A percentile compares a stretch with the other conserved stretches of the same genome.
Evolutionary conservation across 352 stramenopile species (phyloP).

Genomic region (Globisporangium paddicum): DNA sequence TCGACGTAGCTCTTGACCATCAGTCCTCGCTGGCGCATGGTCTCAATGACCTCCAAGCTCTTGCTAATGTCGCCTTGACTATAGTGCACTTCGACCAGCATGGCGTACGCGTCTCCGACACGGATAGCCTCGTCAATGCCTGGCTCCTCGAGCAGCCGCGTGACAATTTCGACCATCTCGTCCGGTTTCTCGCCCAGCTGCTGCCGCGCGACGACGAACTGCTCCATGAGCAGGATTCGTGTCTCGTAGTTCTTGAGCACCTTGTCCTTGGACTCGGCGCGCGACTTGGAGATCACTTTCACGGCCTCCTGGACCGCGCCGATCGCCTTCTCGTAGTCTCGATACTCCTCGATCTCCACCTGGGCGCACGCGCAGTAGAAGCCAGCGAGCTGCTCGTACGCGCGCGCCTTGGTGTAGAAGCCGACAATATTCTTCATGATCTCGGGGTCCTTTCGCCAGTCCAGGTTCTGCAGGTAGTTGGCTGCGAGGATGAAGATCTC

Average conservation of each 20-base stretch:
- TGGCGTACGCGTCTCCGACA: slow-evolving; percentile 84
- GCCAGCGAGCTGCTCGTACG: slow-evolving; percentile 83
- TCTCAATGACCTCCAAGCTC: slow-evolving; percentile 62
- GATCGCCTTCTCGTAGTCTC: slow-evolving; percentile 94
- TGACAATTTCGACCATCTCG: slow-evolving; percentile 75
- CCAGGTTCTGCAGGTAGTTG: slow-evolving; percentile 94
- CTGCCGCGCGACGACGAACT: slow-evolving; percentile 77
- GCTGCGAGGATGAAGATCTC: slow-evolving; percentile 95
- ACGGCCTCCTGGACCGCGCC: slow-evolving; percentile 86
- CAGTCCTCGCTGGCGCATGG: slow-evolving; percentile 71
- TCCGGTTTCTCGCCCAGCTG: slow-evolving; percentile 52
- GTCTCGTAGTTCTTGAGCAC: slow-evolving; percentile 48
- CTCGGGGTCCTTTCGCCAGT: slow-evolving; percentile 89
- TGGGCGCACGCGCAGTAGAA: slow-evolving; percentile 93
- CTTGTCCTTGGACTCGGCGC: slow-evolving; percentile 62
- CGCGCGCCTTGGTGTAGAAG: slow-evolving; percentile 95
- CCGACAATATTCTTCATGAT: slow-evolving; percentile 92
- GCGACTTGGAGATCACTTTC: slow-evolving; percentile 83
- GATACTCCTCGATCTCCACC: slow-evolving; percentile 92
- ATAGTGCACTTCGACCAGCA: slow-evolving; percentile 84
- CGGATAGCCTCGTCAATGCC: slow-evolving; percentile 86
- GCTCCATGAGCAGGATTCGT: slow-evolving; percentile 71
- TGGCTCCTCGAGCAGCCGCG: slow-evolving; percentile 77
- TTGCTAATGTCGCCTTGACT: slow-evolving; percentile 57
- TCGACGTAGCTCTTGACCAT: slow-evolving; percentile 75